Base-by-base conservation (phyloP, 257 asterid genomes). In the Solanum peruvianum region DNA sequence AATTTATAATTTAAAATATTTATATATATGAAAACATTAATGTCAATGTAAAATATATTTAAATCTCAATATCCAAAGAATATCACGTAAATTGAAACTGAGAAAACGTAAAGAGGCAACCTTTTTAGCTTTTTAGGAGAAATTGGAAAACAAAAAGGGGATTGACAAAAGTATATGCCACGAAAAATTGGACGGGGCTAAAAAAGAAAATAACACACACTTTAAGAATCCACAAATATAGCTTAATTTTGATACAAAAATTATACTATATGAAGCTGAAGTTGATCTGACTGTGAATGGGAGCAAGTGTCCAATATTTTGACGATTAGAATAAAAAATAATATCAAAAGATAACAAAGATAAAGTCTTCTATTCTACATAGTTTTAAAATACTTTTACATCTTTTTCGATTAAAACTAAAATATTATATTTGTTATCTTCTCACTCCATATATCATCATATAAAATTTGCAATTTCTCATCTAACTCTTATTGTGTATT, bases 21-120 rank as follows among this genome's bases (percentile, higher is more conserved):
- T 42, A 42, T 42, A 49, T 21, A 9, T 21, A 58, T 58, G 12
- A 58, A 58, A 58, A 58, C 0, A 58, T 58, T 58, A 49, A 5
- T 14, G 2, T 49, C 18, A 47, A 49, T 14, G 2, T 2, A 58
- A 58, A 3, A 60, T 3, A 21, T 60, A 21, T 60, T 60, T 60
- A 2, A 9, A 60, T 21, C 1, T 23, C 0, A 0, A 21, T 23
- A 23, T 62, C 1, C 2, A 0, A n/a, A 62, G 6, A 0, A 4
- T 10, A 62, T 23, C 70, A 10, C 31, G 0, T 62, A n/a, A 62
- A n/a, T 11, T 9, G 3, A n/a, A 23, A 62, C 8, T 0, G 7
- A n/a, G 31, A 11, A 10, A 4, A 52, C 21, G 0, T 70, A 70
- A 70, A 31, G 9, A 4, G 4, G 2, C 42, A 16, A 31, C n/a